These are phyloP conservation scores for Artomyces pyxidatus DNA, from an alignment of 768 basidiomycete species.

Conservation along the genomic window DNA sequence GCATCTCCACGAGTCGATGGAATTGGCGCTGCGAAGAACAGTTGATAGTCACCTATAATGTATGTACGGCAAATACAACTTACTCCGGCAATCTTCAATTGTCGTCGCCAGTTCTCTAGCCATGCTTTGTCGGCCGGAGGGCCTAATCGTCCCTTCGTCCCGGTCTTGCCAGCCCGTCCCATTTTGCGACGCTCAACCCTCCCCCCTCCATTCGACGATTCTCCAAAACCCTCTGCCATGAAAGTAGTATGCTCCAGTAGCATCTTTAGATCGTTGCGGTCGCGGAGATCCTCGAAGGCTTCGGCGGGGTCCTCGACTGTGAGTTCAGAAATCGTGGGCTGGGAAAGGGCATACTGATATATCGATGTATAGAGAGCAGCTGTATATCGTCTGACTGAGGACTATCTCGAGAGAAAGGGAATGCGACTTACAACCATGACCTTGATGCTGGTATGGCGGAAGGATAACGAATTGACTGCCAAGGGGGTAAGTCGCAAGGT, in stretches of 20 bases:
- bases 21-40: constrained; percentile 72
- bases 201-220: constrained; percentile 25
- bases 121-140: constrained; percentile 73
- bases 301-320: constrained; percentile 98
- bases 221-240: constrained; percentile 62
- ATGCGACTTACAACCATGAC: constrained; percentile 74
- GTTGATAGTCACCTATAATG: background rate
- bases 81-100: constrained; percentile 88
- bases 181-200: constrained; percentile 26
- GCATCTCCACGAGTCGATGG: constrained; percentile 85
- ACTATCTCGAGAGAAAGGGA: background rate
- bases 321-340: constrained; percentile 73
- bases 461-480: constrained; percentile 88
- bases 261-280: constrained; percentile 83
- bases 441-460: constrained; percentile 81
- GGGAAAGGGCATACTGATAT: constrained; percentile 64
- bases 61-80: constrained; percentile 13
- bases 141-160: constrained; percentile 52
- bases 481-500: background rate
- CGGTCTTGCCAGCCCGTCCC: constrained; percentile 16
- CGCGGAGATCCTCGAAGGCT: constrained; percentile 93
- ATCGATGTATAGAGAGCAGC: constrained; percentile 84
- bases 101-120: constrained; percentile 71
- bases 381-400: constrained; percentile 22
- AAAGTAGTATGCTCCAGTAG: constrained; percentile 58